A percentile compares a stretch with the other conserved stretches of the same genome.
Evolutionary conservation across 2,329 filamentous ascomycete species (phyloP).

Genomic region (Claviceps paspali): DNA sequence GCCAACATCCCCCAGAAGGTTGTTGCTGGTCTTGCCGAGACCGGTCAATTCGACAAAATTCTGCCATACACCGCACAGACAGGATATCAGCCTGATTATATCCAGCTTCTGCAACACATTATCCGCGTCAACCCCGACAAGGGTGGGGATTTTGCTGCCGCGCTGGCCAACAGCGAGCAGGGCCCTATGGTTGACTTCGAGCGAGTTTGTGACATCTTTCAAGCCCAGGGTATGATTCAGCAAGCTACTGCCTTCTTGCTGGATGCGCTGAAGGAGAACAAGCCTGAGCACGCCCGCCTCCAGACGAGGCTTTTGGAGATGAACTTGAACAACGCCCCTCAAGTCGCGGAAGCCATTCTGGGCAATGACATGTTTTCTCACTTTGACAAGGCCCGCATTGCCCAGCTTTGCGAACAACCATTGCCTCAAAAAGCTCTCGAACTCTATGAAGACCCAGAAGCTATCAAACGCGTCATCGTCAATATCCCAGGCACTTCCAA

Average conservation of each 20-base stretch:
- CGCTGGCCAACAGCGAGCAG: constrained; percentile 75
- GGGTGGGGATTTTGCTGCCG: constrained; percentile 85
- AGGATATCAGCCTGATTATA: constrained; percentile 91
- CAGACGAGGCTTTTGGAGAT: constrained; percentile 95
- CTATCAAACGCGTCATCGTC: constrained; percentile 79
- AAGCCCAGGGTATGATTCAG: constrained; percentile 94
- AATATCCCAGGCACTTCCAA: constrained; percentile 72
- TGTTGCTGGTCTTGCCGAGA: constrained; percentile 86
- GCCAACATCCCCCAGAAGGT: constrained; percentile 88
- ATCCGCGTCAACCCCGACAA: constrained; percentile 85
- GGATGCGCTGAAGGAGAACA: constrained; percentile 89
- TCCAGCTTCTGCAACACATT: constrained; percentile 80
- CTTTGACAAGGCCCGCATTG: constrained; percentile 83
- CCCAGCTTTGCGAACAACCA: constrained; percentile 82
- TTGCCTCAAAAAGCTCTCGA: constrained; percentile 78
- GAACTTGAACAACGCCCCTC: constrained; percentile 91
- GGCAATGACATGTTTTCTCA: constrained; percentile 98
- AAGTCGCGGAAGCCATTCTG: constrained; percentile 94
- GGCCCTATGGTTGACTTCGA: constrained; percentile 84
- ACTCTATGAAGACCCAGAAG: constrained; percentile 79
- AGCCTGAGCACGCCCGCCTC: constrained; percentile 79
- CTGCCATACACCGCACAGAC: constrained; percentile 74
- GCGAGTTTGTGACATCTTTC: constrained; percentile 93
- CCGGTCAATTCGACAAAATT: constrained; percentile 94
- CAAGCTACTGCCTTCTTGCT: constrained; percentile 96